phyloP scores from a whole-genome alignment of 495 filamentous ascomycete genomes.

The Daldinia decipiens region DNA sequence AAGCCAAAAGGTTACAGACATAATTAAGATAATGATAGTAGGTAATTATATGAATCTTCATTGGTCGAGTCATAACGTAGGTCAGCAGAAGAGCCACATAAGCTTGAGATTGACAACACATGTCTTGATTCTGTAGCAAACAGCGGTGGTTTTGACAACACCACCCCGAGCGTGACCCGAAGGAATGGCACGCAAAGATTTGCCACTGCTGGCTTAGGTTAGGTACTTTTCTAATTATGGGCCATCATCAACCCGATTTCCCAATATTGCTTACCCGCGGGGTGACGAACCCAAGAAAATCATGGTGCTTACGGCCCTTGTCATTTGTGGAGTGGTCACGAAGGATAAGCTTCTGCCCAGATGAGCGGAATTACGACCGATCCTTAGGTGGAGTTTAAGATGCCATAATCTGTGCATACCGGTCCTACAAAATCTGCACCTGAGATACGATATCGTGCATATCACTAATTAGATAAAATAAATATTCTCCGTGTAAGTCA shows the following conservation, averaged over 20 bases:
- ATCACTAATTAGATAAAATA: neutral
- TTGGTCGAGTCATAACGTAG: neutral
- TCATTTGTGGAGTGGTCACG: neutral
- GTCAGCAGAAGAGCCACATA: constrained; percentile 4
- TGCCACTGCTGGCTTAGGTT: neutral
- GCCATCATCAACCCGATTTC: neutral
- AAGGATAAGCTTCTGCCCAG: neutral
- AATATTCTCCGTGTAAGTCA: neutral
- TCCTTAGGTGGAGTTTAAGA: neutral
- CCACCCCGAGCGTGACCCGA: neutral
- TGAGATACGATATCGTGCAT: neutral
- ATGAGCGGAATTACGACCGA: neutral
- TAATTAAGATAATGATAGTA: neutral
- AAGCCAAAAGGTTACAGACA: neutral
- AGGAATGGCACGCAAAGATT: neutral
- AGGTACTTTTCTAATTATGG: neutral
- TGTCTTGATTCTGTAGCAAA: neutral
- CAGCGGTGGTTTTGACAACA: neutral
- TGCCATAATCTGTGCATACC: neutral
- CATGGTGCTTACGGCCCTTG: constrained; percentile 5
- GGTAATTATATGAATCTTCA: neutral
- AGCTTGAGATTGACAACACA: constrained; percentile 2
- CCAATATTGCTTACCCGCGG: constrained; percentile 1
- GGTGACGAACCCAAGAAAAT: constrained; percentile 1
- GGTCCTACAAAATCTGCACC: neutral